phyloP scores from a whole-genome alignment of 1,284 basidiomycete species.

The Ustilago nuda region DNA sequence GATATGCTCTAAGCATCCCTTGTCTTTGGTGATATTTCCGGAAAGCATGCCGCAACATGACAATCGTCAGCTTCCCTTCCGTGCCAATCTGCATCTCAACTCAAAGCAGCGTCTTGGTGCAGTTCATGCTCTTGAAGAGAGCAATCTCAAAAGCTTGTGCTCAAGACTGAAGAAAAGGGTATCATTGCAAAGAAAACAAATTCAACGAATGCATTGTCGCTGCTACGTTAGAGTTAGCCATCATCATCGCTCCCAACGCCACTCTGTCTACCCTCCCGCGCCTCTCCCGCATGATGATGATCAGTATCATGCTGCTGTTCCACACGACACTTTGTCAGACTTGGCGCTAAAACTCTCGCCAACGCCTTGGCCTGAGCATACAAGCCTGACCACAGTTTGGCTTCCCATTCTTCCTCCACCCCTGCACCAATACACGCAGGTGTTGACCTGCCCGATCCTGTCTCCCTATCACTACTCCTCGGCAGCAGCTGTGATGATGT shows the following conservation, averaged over 20 bases:
- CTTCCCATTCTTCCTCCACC: conserved; percentile 19
- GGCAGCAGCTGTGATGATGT: background rate
- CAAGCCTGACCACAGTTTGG: conserved; percentile 30
- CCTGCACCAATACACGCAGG: background rate
- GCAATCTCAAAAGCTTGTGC: no score
- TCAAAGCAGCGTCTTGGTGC: no score
- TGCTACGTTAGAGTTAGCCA: background rate
- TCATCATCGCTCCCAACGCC: conserved; percentile 35
- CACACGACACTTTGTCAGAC: conserved; percentile 31
- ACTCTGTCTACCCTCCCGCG: conserved; percentile 15
- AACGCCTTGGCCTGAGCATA: conserved; percentile 48
- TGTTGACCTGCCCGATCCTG: background rate
- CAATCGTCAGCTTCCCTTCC: no score
- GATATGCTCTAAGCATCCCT: background rate
- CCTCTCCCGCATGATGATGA: background rate
- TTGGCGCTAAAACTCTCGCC: conserved; percentile 39
- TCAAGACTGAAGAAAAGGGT: background rate
- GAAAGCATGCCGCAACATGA: no score
- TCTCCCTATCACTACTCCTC: background rate
- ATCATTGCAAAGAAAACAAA: conserved; percentile 12
- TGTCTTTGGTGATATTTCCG: no score
- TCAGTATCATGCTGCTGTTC: conserved; percentile 27
- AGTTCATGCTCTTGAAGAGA: no score
- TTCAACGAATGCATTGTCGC: background rate
- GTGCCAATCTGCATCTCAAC: no score